Percentiles rank a stretch among this genome's conserved stretches.
Evolutionary conservation across 2,329 filamentous ascomycete species (phyloP).

Genomic region (Calonectria hongkongensis): DNA sequence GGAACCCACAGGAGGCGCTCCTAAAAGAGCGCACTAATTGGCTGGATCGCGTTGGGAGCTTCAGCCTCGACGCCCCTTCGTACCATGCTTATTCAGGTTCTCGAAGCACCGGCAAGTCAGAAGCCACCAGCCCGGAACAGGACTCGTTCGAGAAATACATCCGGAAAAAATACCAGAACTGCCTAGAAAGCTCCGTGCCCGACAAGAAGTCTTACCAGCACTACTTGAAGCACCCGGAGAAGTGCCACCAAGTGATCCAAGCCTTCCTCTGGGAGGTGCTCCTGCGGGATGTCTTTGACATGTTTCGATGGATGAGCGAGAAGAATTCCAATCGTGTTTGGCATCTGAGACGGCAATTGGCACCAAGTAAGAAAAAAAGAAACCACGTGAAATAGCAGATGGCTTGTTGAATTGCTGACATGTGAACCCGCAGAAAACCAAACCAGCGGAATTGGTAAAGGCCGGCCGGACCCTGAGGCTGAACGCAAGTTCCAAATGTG

Average conservation of each 20-base stretch:
- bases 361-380: slow-evolving; percentile 12
- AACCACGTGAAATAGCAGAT: too few relatives aligned
- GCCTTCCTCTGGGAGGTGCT: slow-evolving; percentile 21
- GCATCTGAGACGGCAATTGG: background rate
- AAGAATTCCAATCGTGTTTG: slow-evolving; percentile 6
- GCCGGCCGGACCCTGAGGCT: slow-evolving; percentile 18
- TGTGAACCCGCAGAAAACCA: background rate
- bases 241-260: slow-evolving; percentile 21
- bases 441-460: background rate
- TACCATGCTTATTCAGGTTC: background rate
- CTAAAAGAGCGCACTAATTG: background rate
- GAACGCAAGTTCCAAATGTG: slow-evolving; percentile 35
- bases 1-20: background rate
- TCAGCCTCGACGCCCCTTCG: background rate
- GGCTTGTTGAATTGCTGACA: background rate
- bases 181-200: background rate
- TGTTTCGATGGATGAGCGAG: slow-evolving; percentile 12
- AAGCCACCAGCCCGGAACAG: background rate
- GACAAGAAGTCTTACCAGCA: background rate
- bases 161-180: background rate
- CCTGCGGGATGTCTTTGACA: slow-evolving; percentile 1
- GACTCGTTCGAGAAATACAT: background rate
- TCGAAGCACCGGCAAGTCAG: background rate
- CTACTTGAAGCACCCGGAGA: background rate
- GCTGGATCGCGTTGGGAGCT: background rate